Conservation (phyloP, 1,139 yeast genomes). For the Pichia sp. region DNA sequence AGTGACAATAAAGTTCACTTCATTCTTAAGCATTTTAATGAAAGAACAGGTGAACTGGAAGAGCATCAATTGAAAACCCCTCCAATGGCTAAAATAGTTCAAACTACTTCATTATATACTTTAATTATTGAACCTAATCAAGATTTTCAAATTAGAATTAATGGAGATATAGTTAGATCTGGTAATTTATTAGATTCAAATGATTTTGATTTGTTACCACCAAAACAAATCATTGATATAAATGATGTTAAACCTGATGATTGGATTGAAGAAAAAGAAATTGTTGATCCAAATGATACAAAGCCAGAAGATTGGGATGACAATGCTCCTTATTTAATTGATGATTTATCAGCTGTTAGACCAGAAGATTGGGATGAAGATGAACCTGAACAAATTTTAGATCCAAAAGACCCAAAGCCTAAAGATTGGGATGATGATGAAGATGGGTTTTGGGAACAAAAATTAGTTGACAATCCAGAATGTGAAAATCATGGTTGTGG, state of each 20-base stretch:
- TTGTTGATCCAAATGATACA: slow-evolving; percentile 59
- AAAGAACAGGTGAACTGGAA: slow-evolving; percentile 49
- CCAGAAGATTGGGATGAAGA: slow-evolving; percentile 81
- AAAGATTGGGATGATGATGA: slow-evolving; percentile 82
- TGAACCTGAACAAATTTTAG: slow-evolving; percentile 50
- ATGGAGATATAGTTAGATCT: slow-evolving; percentile 66
- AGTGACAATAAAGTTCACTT: slow-evolving; percentile 72
- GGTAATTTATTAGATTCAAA: slow-evolving; percentile 57
- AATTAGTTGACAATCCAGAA: slow-evolving; percentile 62
- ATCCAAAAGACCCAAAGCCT: slow-evolving; percentile 62
- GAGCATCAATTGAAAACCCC: slow-evolving; percentile 66
- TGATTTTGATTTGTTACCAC: slow-evolving; percentile 54
- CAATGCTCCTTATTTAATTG: slow-evolving; percentile 50
- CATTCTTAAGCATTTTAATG: slow-evolving; percentile 56
- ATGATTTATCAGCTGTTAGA: slow-evolving; percentile 58
- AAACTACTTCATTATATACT: slow-evolving; percentile 65
- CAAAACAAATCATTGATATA: slow-evolving; percentile 56
- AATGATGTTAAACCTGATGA: slow-evolving; percentile 61
- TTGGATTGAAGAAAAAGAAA: slow-evolving; percentile 68
- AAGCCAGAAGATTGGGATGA: slow-evolving; percentile 87
- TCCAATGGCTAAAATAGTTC: slow-evolving; percentile 58
- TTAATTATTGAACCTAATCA: slow-evolving; percentile 59
- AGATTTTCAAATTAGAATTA: slow-evolving; percentile 71
- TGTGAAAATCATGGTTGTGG: slow-evolving; percentile 77
- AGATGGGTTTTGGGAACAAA: slow-evolving; percentile 80